phyloP scores from a whole-genome alignment of 2,329 filamentous ascomycete genomes.

The Massarina eburnea region DNA sequence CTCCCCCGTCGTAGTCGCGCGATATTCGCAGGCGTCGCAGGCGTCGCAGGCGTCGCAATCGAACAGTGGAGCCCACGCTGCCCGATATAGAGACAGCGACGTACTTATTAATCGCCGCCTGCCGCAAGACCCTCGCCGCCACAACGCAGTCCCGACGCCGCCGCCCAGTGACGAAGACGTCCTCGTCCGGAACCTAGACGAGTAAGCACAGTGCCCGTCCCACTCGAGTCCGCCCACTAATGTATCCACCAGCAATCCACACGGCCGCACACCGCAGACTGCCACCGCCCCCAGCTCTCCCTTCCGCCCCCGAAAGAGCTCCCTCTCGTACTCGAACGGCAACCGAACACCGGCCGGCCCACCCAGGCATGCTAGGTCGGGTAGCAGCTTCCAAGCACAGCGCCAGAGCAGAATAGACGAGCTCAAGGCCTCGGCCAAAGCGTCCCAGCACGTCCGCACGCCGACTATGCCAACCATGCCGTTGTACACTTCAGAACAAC shows the following conservation, averaged over 20 bases:
- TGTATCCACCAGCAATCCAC: constrained; percentile 33
- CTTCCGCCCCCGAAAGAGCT: constrained; percentile 25
- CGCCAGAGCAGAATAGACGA: constrained; percentile 29
- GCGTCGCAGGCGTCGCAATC: too few species aligned
- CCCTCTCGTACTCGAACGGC: constrained; percentile 19
- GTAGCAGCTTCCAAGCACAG: constrained; percentile 36
- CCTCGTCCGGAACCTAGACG: constrained; percentile 43
- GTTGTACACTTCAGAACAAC: constrained; percentile 29
- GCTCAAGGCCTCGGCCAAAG: constrained; percentile 21
- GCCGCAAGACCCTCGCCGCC: constrained; percentile 25
- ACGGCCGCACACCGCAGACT: constrained; percentile 35
- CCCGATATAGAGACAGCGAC: constrained; percentile 15
- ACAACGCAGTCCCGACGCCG: constrained; percentile 31
- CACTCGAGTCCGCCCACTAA: constrained; percentile 11
- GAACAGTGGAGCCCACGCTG: constrained; percentile 44
- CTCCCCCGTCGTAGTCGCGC: constrained; percentile 48
- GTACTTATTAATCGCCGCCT: constrained; percentile 19
- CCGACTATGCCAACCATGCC: constrained; percentile 45
- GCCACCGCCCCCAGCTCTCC: constrained; percentile 25
- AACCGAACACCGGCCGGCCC: constrained; percentile 12
- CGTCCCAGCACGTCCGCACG: constrained; percentile 30
- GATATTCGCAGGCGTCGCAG: constrained; percentile 46
- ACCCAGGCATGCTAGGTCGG: constrained; percentile 40
- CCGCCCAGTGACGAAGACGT: constrained; percentile 35
- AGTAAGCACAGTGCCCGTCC: constrained; percentile 25